Base-by-base conservation (phyloP, 2,329 filamentous ascomycete species). In the Xylaria sp. region DNA sequence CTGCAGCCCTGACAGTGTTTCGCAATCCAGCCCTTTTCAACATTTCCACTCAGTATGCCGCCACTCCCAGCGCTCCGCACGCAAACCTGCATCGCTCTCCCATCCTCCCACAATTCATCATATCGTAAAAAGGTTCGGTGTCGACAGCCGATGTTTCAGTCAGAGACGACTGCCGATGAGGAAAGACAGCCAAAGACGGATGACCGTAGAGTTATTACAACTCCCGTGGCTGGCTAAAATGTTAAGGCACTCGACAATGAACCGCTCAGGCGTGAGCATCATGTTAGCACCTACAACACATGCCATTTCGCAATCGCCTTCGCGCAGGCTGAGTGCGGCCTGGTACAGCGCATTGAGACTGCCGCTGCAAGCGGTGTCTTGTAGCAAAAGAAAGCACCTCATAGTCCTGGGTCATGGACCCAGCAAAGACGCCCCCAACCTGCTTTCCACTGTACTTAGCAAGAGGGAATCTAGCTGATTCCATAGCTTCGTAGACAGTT, bases 281-380 rank as follows among this genome's bases (percentile, higher is more conserved):
- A 81, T 58, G 57, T 81, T 81, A 28, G 74, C 77, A 12, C 79
- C 79, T 0, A 78, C 74, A n/a, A 80, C 78, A 55, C 79, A 78
- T 0, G 81, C 79, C 69, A 79, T 75, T 6, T 67, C 62, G 51
- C 72, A 77, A 38, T 81, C 78, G 3, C 77, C 77, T 0, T 74
- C 70, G 0, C 78, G 77, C 3, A 84, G 67, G 52, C 73, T 76
- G 31, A 79, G 71, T 4, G 80, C 74, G 0, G 77, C 78, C 38
- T 74, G 71, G 58, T 79, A 73, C 3, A 80, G 60, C 1, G 77
- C 77, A 9, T 77, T 70, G 1, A 80, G 67, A 37, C 75, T 75
- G 1, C 75, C 77, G 35, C 78, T 79, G 62, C 78, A 81, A 2
- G 77, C 79, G 1, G 78, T 80, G 57, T 80, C 77, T 76, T 8